Conservation (phyloP, 2,329 filamentous ascomycete genomes). For the Beauveria bassiana region DNA sequence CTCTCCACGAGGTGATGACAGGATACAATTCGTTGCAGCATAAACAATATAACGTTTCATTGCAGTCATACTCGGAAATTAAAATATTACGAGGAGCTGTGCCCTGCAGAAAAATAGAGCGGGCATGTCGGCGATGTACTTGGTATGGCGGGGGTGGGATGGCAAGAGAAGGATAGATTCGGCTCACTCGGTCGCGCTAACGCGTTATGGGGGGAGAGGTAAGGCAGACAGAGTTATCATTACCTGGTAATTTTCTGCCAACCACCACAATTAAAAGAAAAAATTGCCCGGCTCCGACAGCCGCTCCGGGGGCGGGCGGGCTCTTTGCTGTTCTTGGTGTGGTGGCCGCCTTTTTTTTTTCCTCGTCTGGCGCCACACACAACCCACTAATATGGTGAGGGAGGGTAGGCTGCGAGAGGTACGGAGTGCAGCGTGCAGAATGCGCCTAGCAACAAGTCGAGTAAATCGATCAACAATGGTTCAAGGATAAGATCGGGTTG, state of each 20-base stretch:
- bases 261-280: not conserved
- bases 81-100: not conserved
- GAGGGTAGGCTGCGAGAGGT: not conserved
- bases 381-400: not conserved
- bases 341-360: not conserved
- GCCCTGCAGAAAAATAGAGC: not conserved
- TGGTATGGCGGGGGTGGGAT: not conserved
- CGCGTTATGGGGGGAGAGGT: not conserved
- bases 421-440: no score
- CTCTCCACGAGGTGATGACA: not conserved
- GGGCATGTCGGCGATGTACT: not conserved
- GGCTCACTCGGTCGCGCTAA: constrained; percentile 7
- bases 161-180: constrained; percentile 11
- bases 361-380: not conserved
- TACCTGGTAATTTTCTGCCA: no score
- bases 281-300: constrained; percentile 9
- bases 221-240: not conserved
- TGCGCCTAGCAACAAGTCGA: no score
- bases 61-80: not conserved
- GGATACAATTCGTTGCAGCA: no score
- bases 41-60: not conserved
- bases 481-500: no score
- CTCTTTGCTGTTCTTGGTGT: not conserved
- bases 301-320: not conserved
- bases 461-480: no score